Conservation (phyloP, 2,329 filamentous ascomycete genomes). For the Sordariomycetes sp. region DNA sequence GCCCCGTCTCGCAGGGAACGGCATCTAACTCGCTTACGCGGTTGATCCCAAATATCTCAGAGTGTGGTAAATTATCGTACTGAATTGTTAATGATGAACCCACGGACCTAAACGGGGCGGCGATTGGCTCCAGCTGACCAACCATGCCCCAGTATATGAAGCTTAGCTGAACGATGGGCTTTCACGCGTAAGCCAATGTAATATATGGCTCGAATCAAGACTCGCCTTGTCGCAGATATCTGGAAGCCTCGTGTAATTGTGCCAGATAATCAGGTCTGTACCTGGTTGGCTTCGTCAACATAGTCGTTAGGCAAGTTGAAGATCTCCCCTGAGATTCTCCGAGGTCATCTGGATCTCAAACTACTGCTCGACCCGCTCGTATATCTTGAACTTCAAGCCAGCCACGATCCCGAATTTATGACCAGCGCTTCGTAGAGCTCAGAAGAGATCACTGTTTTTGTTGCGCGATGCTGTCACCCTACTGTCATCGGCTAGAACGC, state of each 20-base stretch:
- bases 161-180: not conserved
- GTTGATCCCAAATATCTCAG: not conserved
- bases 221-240: not conserved
- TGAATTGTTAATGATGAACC: not conserved
- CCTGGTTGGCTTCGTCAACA: not conserved
- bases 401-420: not conserved
- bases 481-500: constrained; percentile 27
- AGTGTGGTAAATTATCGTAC: not conserved
- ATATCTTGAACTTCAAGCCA: not conserved
- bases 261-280: not conserved
- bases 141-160: not conserved
- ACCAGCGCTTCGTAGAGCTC: constrained; percentile 37
- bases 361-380: not conserved
- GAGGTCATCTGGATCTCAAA: not conserved
- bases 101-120: not conserved
- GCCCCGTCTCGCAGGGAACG: not conserved
- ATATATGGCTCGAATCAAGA: not conserved
- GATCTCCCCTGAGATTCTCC: not conserved
- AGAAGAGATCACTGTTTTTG: constrained; percentile 36
- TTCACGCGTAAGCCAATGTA: not conserved
- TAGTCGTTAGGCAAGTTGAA: not conserved
- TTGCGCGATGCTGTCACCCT: constrained; percentile 25
- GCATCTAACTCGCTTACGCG: not conserved
- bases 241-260: not conserved
- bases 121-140: not conserved